A percentile compares a stretch with the other conserved stretches of the same genome.
These are phyloP conservation scores for Gillenia trifoliata DNA, from an alignment of 306 rosid species.

Conservation along the genomic window DNA sequence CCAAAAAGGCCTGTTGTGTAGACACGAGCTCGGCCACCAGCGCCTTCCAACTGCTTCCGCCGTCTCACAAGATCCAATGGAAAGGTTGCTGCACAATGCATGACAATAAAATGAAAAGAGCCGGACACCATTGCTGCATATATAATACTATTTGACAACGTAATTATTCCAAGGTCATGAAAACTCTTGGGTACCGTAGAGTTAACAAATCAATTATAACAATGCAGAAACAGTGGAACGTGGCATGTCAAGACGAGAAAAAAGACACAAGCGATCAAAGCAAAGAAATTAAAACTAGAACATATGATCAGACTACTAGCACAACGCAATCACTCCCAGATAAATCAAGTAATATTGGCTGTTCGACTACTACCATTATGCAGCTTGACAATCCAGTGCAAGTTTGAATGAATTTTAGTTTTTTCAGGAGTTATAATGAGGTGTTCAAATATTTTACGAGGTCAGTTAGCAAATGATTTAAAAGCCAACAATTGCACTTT, in stretches of 20 bases:
- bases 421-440: neutral
- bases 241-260: neutral
- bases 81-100: conserved; percentile 77
- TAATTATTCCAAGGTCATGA: conserved; percentile 11
- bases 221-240: neutral
- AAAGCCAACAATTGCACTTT: neutral
- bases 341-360: neutral
- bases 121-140: conserved; percentile 2
- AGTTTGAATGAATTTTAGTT: neutral
- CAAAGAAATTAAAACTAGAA: neutral
- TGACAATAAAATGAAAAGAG: conserved; percentile 27
- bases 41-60: conserved; percentile 96
- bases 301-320: neutral
- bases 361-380: neutral
- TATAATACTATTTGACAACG: neutral
- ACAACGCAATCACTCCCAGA: neutral
- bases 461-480: neutral
- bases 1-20: conserved; percentile 76
- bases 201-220: neutral
- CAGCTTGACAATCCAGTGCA: neutral
- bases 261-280: neutral
- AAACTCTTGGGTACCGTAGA: neutral
- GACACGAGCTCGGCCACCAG: conserved; percentile 87
- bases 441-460: neutral
- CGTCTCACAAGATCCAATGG: conserved; percentile 98